Evolutionary conservation across 164 flowering plant genomes (phyloP), one percentile per base, ranked within the genome.

Genomic region (Vitis rupestris): DNA sequence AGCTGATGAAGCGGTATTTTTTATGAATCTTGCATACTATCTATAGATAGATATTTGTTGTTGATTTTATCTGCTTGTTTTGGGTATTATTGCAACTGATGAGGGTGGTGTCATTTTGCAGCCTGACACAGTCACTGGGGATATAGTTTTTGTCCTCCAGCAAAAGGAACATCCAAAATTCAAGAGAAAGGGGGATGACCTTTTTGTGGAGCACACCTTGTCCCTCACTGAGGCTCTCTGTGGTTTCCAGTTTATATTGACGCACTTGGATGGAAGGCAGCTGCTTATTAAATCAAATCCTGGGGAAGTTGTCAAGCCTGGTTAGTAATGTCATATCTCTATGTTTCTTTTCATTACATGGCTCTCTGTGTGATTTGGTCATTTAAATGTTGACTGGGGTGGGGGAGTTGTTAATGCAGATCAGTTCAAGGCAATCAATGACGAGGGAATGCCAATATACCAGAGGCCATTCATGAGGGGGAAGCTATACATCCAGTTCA

Each of bases 361-460:
- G 19, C 19, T 19, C 19, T 19, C 19, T 19, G 19, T 19, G 19
- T 19, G 19, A 19, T 19, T 19, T 19, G 19, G 19, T 19, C 19
- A 19, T 19, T 19, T 19, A 19, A 19, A 19, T 19, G 19, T 19
- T 19, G 19, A 19, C 19, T 19, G 19, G 19, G 19, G 19, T 19
- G 17, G 15, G 11, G 14, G 14, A 8, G 31, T 10, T 2, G 37
- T 16, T 10, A 31, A 31, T 37, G 65, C 83, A 92, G 96, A 88
- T 80, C 81, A 82, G 64, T 89, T 64, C 84, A 93, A 93, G 90
- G 97, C 90, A 6, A 83, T 93, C 15, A 83, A 90, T 61, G 97
- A 93, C n/a, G 98, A 93, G 77, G 98, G 98, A 0, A 90, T 93
- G 98, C 98, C 98, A 8, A 71, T 85, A 64, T 89, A 93, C 78